Evolutionary conservation across 805 yeast species (phyloP).

Genomic region (Candida wancherniae): DNA sequence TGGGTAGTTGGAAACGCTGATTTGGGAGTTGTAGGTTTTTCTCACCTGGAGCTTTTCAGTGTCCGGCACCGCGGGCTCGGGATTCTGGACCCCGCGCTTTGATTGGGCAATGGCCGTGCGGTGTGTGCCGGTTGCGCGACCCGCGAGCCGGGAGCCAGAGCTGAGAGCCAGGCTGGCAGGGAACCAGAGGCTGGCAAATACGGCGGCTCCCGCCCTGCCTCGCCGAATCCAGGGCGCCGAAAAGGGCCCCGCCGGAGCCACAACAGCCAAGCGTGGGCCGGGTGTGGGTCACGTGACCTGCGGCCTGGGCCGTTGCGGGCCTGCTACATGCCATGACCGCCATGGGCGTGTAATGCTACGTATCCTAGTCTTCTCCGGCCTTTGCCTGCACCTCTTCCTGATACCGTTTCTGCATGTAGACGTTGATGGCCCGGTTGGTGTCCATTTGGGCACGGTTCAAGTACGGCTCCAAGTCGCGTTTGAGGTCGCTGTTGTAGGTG

Average conservation of each 20-base stretch:
- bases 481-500: conserved; percentile 28
- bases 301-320: no score
- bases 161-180: no score
- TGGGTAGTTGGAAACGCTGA: conserved; percentile 10
- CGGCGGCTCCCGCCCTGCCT: no score
- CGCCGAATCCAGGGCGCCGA: no score
- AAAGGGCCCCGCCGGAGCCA: no score
- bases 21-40: conserved; percentile 4
- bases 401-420: conserved; percentile 24
- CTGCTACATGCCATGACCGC: no score
- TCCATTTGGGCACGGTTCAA: conserved; percentile 22
- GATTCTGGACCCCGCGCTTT: conserved; percentile 10
- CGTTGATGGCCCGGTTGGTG: conserved; percentile 24
- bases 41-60: conserved; percentile 4
- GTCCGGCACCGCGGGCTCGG: conserved; percentile 14
- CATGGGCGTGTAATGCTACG: no score
- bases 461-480: conserved; percentile 23
- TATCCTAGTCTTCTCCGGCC: conserved; percentile 2
- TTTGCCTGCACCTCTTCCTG: conserved; percentile 7
- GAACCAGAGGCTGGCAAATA: no score
- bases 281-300: no score
- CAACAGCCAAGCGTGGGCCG: no score
- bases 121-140: background rate
- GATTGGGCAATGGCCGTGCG: conserved; percentile 10
- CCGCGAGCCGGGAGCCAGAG: background rate